Conservation (phyloP, 2,329 filamentous ascomycete genomes). For the Colletotrichum musae region DNA sequence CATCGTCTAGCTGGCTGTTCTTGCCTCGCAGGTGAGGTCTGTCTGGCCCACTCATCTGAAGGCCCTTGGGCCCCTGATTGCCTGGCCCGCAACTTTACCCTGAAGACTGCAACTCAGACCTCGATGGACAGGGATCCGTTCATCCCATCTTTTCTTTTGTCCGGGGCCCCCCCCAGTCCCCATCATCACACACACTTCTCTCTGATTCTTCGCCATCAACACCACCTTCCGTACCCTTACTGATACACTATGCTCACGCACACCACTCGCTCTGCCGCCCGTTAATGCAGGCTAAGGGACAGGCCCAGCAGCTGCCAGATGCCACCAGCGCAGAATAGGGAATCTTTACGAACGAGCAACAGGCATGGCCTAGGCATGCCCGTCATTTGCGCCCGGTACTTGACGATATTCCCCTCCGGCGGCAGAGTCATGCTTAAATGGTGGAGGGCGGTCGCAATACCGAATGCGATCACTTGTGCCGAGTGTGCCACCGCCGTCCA, state of each 20-base stretch:
- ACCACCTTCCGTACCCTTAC: not conserved
- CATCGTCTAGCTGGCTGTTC: no score
- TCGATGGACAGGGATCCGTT: conserved; percentile 16
- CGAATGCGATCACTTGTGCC: conserved; percentile 3
- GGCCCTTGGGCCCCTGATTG: no score
- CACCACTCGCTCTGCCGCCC: not conserved
- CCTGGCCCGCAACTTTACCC: no score
- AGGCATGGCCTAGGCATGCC: conserved; percentile 19
- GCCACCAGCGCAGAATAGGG: conserved; percentile 34
- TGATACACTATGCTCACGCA: not conserved
- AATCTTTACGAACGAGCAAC: conserved; percentile 37
- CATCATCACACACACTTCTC: conserved; percentile 13
- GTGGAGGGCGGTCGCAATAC: conserved; percentile 13
- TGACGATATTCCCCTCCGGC: conserved; percentile 4
- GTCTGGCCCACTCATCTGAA: no score
- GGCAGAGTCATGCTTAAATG: conserved; percentile 33
- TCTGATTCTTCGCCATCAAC: not conserved
- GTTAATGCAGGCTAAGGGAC: conserved; percentile 6
- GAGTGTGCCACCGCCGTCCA: not conserved
- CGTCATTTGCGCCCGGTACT: conserved; percentile 25
- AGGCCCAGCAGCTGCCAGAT: conserved; percentile 18
- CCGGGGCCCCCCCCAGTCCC: conserved; percentile 17
- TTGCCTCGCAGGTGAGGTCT: no score
- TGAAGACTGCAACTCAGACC: no score
- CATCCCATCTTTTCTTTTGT: conserved; percentile 25